Evolutionary conservation across 2,329 filamentous ascomycete genomes (phyloP).

Genomic region (Neofusicoccum parvum): DNA sequence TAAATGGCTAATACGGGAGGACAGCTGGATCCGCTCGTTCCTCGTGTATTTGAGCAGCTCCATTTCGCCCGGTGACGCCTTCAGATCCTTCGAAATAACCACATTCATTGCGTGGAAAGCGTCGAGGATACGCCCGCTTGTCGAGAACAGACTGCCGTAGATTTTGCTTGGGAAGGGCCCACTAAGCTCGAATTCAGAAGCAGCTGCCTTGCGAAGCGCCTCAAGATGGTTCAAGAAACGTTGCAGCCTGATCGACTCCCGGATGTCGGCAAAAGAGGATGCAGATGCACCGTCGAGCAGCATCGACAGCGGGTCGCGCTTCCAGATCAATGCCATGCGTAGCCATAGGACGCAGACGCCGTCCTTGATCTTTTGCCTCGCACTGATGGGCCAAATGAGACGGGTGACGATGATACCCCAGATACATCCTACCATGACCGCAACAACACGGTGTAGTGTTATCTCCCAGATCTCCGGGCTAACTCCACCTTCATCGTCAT

Average conservation of each 20-base stretch:
- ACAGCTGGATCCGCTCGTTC: slow-evolving; percentile 77
- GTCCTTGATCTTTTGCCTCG: slow-evolving; percentile 82
- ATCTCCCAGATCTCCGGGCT: slow-evolving; percentile 87
- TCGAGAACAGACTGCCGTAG: slow-evolving; percentile 74
- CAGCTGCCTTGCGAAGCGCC: slow-evolving; percentile 69
- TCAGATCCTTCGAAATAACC: slow-evolving; percentile 78
- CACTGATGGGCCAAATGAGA: slow-evolving; percentile 91
- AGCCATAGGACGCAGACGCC: slow-evolving; percentile 90
- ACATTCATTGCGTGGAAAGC: slow-evolving; percentile 96
- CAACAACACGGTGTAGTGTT: slow-evolving; percentile 80
- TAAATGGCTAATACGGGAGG: slow-evolving; percentile 87
- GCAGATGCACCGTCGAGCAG: slow-evolving; percentile 50
- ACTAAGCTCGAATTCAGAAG: slow-evolving; percentile 84
- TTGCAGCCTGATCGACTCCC: slow-evolving; percentile 84
- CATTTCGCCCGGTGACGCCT: slow-evolving; percentile 76
- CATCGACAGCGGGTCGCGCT: slow-evolving; percentile 80
- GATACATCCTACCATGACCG: slow-evolving; percentile 82
- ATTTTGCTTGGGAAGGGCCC: slow-evolving; percentile 80
- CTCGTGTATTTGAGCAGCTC: slow-evolving; percentile 78
- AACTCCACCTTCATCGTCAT: slow-evolving; percentile 81
- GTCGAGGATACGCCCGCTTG: slow-evolving; percentile 83
- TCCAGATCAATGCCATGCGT: slow-evolving; percentile 95
- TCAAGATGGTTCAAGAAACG: slow-evolving; percentile 76
- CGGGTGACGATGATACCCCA: slow-evolving; percentile 93
- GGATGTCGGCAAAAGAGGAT: slow-evolving; percentile 76